Evolutionary conservation across 768 basidiomycete species (phyloP).

Genomic region (Hebeloma cylindrosporum): DNA sequence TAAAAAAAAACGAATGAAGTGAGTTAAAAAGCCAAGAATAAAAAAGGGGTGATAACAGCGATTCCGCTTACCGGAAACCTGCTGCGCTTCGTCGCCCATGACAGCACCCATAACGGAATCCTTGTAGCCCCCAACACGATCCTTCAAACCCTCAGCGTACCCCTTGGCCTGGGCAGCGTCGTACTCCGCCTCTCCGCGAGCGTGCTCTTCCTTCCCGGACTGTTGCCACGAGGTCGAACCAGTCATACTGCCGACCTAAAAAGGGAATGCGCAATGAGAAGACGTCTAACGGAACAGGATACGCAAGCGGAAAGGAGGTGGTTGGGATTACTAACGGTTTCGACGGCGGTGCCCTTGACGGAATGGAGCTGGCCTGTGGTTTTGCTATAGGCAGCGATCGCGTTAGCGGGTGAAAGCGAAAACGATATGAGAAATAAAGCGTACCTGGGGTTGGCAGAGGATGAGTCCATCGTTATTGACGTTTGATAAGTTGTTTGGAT

Average conservation of each 20-base stretch:
- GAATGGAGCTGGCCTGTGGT: conserved; percentile 45
- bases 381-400: conserved; percentile 31
- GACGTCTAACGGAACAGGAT: no score
- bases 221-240: conserved; percentile 45
- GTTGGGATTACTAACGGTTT: no score
- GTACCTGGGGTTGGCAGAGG: no score
- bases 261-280: no score
- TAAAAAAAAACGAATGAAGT: no score
- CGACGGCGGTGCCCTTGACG: conserved; percentile 39
- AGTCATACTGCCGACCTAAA: conserved; percentile 50
- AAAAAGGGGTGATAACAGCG: no score
- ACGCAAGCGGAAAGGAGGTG: no score
- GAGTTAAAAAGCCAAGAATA: no score
- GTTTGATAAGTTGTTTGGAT: no score
- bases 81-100: conserved; percentile 48
- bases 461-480: no score
- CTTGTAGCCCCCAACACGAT: conserved; percentile 48
- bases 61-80: conserved; percentile 37
- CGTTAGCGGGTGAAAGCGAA: no score
- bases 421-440: no score
- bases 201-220: conserved; percentile 54
- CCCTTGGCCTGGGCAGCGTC: conserved; percentile 50
- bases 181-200: conserved; percentile 49
- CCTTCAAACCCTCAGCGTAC: conserved; percentile 47
- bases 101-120: conserved; percentile 51